phyloP scores from a whole-genome alignment of 2,329 filamentous ascomycete genomes.

The Trichoderma cornu-damae region DNA sequence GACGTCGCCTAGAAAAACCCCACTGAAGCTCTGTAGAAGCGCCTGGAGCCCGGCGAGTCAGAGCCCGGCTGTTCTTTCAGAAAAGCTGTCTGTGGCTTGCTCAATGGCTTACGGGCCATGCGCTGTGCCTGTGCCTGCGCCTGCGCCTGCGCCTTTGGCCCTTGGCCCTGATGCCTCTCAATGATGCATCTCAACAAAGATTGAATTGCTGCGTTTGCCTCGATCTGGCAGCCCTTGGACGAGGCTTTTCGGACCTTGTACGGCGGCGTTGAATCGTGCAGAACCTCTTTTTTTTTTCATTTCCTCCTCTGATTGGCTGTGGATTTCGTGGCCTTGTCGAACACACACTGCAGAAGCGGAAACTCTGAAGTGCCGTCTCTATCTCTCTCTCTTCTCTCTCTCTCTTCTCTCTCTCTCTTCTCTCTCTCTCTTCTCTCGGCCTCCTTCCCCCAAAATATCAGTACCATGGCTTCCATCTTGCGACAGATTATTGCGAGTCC shows the following conservation, averaged over 20 bases:
- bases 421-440: no score
- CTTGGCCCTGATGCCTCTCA: no score
- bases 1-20: constrained; percentile 6
- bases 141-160: no score
- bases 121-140: no score
- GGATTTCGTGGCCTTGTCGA: background rate
- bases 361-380: background rate
- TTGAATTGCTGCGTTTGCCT: background rate
- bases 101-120: no score
- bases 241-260: background rate
- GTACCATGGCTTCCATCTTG: constrained; percentile 61
- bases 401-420: background rate
- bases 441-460: background rate
- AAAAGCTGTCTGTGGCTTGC: no score
- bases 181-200: background rate
- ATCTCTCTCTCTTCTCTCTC: background rate
- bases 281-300: background rate
- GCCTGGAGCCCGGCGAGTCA: background rate
- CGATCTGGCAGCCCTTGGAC: background rate
- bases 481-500: constrained; percentile 90
- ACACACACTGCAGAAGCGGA: background rate
- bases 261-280: no score
- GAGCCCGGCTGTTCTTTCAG: no score
- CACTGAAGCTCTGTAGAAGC: background rate
- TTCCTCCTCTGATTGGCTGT: background rate